Evolutionary conservation across 2,329 filamentous ascomycete genomes (phyloP).

Genomic region (Penicillium sp.): DNA sequence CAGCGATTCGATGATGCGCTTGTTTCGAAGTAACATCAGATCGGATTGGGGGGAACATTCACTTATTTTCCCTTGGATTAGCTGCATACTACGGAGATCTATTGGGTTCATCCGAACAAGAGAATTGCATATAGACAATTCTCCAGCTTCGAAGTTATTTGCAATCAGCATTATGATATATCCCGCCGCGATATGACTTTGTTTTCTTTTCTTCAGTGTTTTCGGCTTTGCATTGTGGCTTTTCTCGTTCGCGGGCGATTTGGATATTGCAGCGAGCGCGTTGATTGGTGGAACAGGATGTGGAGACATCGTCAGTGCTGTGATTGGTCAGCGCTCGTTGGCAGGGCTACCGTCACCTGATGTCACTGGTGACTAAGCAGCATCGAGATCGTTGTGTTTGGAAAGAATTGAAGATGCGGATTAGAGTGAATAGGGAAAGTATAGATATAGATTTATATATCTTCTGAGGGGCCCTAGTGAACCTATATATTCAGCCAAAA

Average conservation of each 20-base stretch:
- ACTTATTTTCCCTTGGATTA: not conserved
- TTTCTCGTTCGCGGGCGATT: not conserved
- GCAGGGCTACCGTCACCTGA: conserved; percentile 24
- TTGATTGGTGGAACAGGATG: conserved; percentile 17
- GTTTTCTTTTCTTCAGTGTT: conserved; percentile 7
- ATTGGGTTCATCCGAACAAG: not conserved
- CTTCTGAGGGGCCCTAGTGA: not conserved
- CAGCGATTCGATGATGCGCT: conserved; percentile 18
- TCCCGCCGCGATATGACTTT: not conserved
- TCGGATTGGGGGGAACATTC: not conserved
- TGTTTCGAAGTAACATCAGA: conserved; percentile 16
- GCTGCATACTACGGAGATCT: not conserved
- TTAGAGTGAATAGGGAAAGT: not conserved
- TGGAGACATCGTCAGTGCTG: not conserved
- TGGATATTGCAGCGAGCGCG: not conserved
- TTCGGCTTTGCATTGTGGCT: conserved; percentile 5
- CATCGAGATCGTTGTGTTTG: conserved; percentile 1
- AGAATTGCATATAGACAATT: not conserved
- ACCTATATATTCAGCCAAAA: not conserved
- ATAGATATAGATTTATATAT: not conserved
- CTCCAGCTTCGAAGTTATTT: not conserved
- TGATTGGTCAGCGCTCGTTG: conserved; percentile 20
- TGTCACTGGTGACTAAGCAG: conserved; percentile 16
- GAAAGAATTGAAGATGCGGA: not conserved
- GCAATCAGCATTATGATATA: not conserved